Percentiles rank a stretch among this genome's conserved stretches.
Evolutionary conservation across 257 asterid species (phyloP).

Genomic region (Sherardia arvensis): DNA sequence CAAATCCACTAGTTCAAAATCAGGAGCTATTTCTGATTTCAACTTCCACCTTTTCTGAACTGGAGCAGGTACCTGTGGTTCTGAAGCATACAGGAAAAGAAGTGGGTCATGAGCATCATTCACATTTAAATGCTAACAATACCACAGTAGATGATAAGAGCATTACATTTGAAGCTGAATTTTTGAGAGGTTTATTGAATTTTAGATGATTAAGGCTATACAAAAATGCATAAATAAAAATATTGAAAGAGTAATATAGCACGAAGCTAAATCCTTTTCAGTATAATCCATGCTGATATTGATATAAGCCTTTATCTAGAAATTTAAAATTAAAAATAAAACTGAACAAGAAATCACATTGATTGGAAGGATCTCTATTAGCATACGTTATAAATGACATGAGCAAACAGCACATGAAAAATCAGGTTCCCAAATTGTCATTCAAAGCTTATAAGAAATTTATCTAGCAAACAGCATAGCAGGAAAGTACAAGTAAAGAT

Average conservation of each 20-base stretch:
- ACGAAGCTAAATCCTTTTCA: background rate
- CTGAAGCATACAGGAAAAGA: slow-evolving; percentile 35
- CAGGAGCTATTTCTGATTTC: slow-evolving; percentile 55
- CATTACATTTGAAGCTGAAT: background rate
- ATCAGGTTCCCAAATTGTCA: background rate
- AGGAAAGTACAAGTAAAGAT: background rate
- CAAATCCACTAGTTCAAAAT: slow-evolving; percentile 62
- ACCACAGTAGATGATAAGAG: background rate
- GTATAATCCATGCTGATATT: background rate
- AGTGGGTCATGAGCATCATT: background rate
- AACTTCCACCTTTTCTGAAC: slow-evolving; percentile 62
- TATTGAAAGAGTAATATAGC: background rate
- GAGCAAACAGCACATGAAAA: background rate
- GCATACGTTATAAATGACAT: background rate
- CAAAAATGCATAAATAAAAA: background rate
- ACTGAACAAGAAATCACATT: background rate
- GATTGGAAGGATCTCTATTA: background rate
- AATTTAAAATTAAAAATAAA: background rate
- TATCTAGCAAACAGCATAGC: background rate
- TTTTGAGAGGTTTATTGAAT: background rate
- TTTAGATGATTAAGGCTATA: background rate
- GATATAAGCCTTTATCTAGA: background rate
- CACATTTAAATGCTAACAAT: too few species aligned
- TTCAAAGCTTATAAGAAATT: background rate
- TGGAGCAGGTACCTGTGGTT: slow-evolving; percentile 17